phyloP scores from a whole-genome alignment of 768 basidiomycete species.

The Lactarius akahatsu region DNA sequence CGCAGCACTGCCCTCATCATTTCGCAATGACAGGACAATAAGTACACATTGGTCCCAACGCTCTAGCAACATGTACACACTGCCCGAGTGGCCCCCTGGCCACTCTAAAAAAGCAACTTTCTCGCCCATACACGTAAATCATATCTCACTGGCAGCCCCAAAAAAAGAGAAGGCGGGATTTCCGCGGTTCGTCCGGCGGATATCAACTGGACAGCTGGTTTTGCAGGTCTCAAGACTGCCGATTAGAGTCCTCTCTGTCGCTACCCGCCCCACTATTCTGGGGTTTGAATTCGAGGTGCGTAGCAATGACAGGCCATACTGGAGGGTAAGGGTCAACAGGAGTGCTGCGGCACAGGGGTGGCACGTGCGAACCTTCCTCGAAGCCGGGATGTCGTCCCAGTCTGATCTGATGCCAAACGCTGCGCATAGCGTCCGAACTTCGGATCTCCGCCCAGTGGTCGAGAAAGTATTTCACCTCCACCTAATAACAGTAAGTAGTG shows the following conservation, averaged over 20 bases:
- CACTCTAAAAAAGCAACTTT: not conserved
- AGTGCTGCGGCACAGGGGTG: not conserved
- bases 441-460: conserved; percentile 83
- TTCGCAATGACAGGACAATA: not conserved
- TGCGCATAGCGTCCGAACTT: conserved; percentile 76
- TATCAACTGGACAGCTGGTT: not conserved
- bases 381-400: conserved; percentile 83
- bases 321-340: conserved; percentile 1
- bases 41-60: not conserved
- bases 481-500: conserved; percentile 33
- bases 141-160: not conserved
- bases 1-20: not conserved
- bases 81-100: not conserved
- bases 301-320: conserved; percentile 69
- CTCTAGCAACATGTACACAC: not conserved
- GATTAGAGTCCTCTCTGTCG: conserved; percentile 25
- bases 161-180: not conserved
- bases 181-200: no score
- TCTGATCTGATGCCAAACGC: conserved; percentile 83
- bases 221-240: conserved; percentile 5
- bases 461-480: conserved; percentile 77
- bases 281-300: conserved; percentile 60
- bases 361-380: conserved; percentile 62
- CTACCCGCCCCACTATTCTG: conserved; percentile 25
- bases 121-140: not conserved